Evolutionary conservation across 345 rosid genomes (phyloP), one percentile per base, ranked within the genome.

Genomic region (Dovyalis caffra): DNA sequence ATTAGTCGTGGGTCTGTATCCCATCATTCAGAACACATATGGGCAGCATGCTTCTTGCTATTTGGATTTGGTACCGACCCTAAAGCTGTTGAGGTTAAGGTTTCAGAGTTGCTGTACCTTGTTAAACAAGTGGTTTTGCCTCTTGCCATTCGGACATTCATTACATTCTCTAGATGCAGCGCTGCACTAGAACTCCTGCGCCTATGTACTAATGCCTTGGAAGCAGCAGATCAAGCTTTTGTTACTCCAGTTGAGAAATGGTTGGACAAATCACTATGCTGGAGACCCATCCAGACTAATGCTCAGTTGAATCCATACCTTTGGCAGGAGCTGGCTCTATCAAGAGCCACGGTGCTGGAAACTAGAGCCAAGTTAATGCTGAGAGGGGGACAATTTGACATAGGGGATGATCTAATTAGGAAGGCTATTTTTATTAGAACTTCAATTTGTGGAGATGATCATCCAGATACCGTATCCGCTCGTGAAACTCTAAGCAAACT

Each of bases 281-380:
- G 98, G 96, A 86, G 94, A 80, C 97, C 98, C 0, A 78, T 89
- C 71, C 92, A 84, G 83, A 93, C 97, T 1, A 90, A 86, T 25
- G 99, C 99, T 4, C 97, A 93, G 82, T 74, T 93, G 76, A 91
- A 77, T 86, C 99, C 99, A 12, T 79, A 74, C 47, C 90, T 95
- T 6, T 95, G 98, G 98, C 90, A 93, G 89, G 99, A 95, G 64
- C 87, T 95, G 67, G 99, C 98, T 1, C 78, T 95, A 12, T 77
- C 86, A 34, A 88, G 98, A 81, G 99, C 98, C 58, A 88, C 90
- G 0, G 97, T 95, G 79, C 87, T 95, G 29, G 99, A 95, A 83
- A 91, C 95, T 28, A 79, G 99, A 79, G 92, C 98, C 69, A 95
- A 95, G 83, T 78, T 95, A 56, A 91, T 93, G 98, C 74, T 90